Percentiles rank a stretch among this genome's conserved stretches.
phyloP scores from a whole-genome alignment of 805 yeast species.

The Groenewaldozyma tartarivorans region DNA sequence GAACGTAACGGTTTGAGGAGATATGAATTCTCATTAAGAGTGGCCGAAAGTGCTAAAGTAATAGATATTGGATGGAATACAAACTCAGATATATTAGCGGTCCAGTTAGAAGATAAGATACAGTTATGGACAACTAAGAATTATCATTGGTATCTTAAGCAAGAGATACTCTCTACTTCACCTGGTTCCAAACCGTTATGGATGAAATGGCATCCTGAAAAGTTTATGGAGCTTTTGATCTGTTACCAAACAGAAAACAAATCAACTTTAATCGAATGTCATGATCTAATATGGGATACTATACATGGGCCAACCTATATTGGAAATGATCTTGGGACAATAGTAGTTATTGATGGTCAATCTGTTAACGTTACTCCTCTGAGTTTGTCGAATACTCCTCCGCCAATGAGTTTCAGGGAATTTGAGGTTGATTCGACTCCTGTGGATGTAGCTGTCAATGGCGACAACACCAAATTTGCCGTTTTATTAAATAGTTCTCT shows the following conservation, averaged over 20 bases:
- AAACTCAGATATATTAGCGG: constrained; percentile 67
- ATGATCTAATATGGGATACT: constrained; percentile 56
- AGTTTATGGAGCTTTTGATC: constrained; percentile 63
- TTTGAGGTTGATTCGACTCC: constrained; percentile 47
- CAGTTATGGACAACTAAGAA: constrained; percentile 88
- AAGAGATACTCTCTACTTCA: constrained; percentile 51
- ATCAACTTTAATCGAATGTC: constrained; percentile 38
- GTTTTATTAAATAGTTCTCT: constrained; percentile 41
- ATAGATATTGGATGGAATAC: constrained; percentile 65
- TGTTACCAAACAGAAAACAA: constrained; percentile 27
- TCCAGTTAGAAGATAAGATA: constrained; percentile 51
- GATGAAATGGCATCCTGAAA: constrained; percentile 79
- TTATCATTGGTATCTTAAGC: constrained; percentile 93
- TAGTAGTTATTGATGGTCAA: constrained; percentile 70
- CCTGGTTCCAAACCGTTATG: constrained; percentile 32
- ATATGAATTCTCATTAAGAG: constrained; percentile 68
- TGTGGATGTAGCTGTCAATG: constrained; percentile 54
- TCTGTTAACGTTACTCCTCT: constrained; percentile 71
- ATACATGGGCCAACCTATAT: constrained; percentile 60
- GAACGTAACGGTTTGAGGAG: constrained; percentile 91
- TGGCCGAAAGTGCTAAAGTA: constrained; percentile 32
- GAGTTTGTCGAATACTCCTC: constrained; percentile 81
- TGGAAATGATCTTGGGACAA: constrained; percentile 57
- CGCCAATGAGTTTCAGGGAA: constrained; percentile 76
- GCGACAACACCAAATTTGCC: constrained; percentile 50